A percentile compares a stretch with the other conserved stretches of the same genome.
Evolutionary conservation across 75 land plant species (phyloP).

Genomic region (Cupressus sempervirens): DNA sequence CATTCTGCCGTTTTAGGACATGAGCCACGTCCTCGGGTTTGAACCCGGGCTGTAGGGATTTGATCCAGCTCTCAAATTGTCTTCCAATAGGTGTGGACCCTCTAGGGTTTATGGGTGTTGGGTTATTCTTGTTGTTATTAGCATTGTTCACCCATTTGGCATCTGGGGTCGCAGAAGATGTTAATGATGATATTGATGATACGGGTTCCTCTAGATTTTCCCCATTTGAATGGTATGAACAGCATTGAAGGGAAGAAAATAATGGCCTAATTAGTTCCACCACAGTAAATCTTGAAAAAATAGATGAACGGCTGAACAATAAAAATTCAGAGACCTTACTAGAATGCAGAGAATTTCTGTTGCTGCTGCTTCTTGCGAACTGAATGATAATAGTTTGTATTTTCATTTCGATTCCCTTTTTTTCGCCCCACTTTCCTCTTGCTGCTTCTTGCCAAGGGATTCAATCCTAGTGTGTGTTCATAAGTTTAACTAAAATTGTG

Average conservation of each 20-base stretch:
- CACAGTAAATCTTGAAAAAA: slow-evolving; percentile 1
- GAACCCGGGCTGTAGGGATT: slow-evolving; percentile 55
- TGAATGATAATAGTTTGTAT: background rate
- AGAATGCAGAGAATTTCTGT: background rate
- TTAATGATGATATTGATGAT: background rate
- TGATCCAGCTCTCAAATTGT: slow-evolving; percentile 53
- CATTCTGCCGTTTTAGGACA: slow-evolving; percentile 39
- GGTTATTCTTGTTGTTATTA: background rate
- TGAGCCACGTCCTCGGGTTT: slow-evolving; percentile 31
- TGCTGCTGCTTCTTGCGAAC: background rate
- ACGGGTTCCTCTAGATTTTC: background rate
- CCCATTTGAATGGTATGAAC: slow-evolving; percentile 8
- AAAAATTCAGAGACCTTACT: background rate
- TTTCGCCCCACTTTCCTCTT: background rate
- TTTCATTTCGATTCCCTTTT: background rate
- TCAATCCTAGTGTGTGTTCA: background rate
- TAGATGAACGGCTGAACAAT: background rate
- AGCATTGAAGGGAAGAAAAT: background rate
- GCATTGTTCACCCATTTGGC: background rate
- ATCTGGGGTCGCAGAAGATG: background rate
- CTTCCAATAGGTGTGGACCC: slow-evolving; percentile 39
- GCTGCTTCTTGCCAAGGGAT: background rate
- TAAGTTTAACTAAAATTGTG: background rate
- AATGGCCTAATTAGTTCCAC: background rate
- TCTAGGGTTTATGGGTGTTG: background rate